A percentile compares a stretch with the other conserved stretches of the same genome.
Evolutionary conservation across 208 protist species (phyloP).

Genomic region (Crithidia expoeki): DNA sequence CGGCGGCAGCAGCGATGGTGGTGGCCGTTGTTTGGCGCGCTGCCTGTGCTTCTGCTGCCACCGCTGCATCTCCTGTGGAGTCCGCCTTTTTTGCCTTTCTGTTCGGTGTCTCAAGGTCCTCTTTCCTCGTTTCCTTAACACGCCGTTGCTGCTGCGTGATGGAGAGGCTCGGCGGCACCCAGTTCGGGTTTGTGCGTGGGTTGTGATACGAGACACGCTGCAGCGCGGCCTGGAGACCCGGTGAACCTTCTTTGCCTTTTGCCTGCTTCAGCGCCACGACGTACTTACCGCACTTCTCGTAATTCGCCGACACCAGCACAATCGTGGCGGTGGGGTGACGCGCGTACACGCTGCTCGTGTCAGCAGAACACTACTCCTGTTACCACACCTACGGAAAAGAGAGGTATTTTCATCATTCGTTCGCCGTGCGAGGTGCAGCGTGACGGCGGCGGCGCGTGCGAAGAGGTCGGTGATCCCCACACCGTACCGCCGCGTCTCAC

Average conservation of each 20-base stretch:
- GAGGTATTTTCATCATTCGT: slow-evolving; percentile 16
- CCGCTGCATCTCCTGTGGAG: not conserved
- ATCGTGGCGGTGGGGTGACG: slow-evolving; percentile 26
- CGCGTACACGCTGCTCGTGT: slow-evolving; percentile 31
- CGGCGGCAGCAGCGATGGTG: not conserved
- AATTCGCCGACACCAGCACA: slow-evolving; percentile 62
- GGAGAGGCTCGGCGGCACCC: slow-evolving; percentile 64
- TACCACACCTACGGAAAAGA: slow-evolving; percentile 14
- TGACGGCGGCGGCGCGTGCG: slow-evolving; percentile 59
- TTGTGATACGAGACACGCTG: slow-evolving; percentile 82
- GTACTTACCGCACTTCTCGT: slow-evolving; percentile 61
- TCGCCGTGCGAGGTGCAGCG: slow-evolving; percentile 66
- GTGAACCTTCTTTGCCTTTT: slow-evolving; percentile 6
- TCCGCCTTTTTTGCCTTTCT: not conserved
- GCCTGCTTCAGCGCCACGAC: slow-evolving; percentile 64
- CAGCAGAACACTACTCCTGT: too few species aligned
- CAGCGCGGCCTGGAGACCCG: slow-evolving; percentile 46
- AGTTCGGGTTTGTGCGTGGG: slow-evolving; percentile 71
- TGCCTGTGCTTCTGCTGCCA: not conserved
- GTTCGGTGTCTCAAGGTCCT: not conserved
- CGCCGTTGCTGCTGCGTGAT: slow-evolving; percentile 24
- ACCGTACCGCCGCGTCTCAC: slow-evolving; percentile 76
- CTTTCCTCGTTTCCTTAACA: not conserved
- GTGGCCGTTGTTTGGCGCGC: too few species aligned
- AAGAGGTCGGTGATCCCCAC: slow-evolving; percentile 61